Evolutionary conservation across 1,284 basidiomycete species (phyloP).

Genomic region (Trichosporon coremiiforme): DNA sequence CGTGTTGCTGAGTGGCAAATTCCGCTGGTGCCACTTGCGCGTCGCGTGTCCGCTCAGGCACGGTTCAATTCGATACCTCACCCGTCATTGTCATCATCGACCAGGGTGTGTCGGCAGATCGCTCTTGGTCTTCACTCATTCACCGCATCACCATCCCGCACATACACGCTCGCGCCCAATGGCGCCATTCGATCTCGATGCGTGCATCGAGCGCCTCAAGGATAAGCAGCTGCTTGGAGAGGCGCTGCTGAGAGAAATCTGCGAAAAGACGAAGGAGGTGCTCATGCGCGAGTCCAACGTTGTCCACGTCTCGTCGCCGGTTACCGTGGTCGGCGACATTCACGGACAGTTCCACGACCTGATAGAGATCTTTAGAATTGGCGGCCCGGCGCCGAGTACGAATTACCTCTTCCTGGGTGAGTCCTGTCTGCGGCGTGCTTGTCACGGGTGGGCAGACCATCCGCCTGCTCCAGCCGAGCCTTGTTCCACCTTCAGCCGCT

Average conservation of each 20-base stretch:
- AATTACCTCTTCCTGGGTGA: conserved; percentile 95
- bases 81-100: conserved; percentile 17
- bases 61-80: conserved; percentile 6
- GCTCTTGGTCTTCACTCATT: conserved; percentile 9
- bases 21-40: conserved; percentile 10
- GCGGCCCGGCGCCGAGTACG: conserved; percentile 92
- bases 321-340: conserved; percentile 98
- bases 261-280: conserved; percentile 97
- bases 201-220: conserved; percentile 85
- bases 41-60: conserved; percentile 18
- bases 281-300: conserved; percentile 99
- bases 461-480: not conserved
- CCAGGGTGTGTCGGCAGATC: not conserved
- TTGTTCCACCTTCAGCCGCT: conserved; percentile 8
- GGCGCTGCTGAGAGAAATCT: conserved; percentile 89
- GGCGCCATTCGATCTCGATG: conserved; percentile 93
- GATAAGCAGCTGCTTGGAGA: conserved; percentile 91
- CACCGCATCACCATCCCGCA: not conserved
- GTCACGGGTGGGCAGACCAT: not conserved
- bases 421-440: conserved; percentile 42
- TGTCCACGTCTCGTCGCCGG: conserved; percentile 95
- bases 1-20: not conserved
- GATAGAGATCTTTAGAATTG: conserved; percentile 98
- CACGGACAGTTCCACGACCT: conserved; percentile 99
- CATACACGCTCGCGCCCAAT: conserved; percentile 55